phyloP scores from a whole-genome alignment of 768 basidiomycete species.

The Lentinula sp. region DNA sequence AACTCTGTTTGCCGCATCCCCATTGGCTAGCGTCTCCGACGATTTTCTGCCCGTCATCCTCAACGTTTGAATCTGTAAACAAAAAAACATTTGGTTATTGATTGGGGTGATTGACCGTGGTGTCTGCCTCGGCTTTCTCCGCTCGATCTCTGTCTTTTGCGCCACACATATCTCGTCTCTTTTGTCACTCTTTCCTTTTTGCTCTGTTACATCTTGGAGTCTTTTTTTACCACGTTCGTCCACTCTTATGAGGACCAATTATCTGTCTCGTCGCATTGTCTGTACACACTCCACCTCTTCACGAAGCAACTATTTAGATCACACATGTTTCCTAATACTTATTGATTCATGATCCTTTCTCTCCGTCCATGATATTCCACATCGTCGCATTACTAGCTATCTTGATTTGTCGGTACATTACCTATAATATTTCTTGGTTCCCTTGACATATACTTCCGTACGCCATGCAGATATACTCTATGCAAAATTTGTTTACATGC shows the following conservation, averaged over 20 bases:
- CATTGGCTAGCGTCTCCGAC: constrained; percentile 49
- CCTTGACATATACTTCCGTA: not conserved
- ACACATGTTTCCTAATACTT: not conserved
- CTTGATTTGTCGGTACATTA: constrained; percentile 1
- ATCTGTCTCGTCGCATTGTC: not conserved
- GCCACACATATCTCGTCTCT: not conserved
- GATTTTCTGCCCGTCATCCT: constrained; percentile 67
- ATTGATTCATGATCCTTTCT: not conserved
- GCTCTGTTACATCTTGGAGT: not conserved
- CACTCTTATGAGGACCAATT: not conserved
- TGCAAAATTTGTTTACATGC: not conserved
- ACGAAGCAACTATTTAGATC: not conserved
- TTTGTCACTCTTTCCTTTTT: not conserved
- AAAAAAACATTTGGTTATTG: not conserved
- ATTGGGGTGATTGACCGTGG: constrained; percentile 14
- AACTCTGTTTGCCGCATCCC: constrained; percentile 52
- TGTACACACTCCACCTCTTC: not conserved
- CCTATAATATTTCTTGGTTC: not conserved
- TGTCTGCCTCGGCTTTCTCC: constrained; percentile 8
- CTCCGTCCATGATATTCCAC: not conserved
- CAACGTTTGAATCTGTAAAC: constrained; percentile 17
- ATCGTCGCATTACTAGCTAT: constrained; percentile 3
- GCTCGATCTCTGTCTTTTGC: not conserved
- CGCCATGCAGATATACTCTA: not conserved
- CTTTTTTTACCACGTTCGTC: not conserved